Conservation (phyloP, 108 stramenopile species). For the Fragilaria radians region DNA sequence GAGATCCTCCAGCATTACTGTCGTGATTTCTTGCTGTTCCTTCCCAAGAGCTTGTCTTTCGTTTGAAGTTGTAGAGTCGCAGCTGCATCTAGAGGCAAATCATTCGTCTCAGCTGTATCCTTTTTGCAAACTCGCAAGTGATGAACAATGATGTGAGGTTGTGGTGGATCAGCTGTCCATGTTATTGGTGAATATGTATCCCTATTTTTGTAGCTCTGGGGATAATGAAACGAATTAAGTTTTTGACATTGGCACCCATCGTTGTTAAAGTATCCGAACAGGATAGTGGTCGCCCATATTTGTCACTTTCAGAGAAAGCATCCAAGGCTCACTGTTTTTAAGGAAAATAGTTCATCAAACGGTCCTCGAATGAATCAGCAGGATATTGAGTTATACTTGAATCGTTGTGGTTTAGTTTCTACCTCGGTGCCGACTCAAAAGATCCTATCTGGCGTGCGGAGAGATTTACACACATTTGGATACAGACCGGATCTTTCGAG, state of each 20-base stretch:
- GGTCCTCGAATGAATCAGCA: constrained; percentile 50
- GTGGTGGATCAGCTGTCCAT: constrained; percentile 18
- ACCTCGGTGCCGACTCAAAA: constrained; percentile 46
- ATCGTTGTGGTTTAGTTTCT: constrained; percentile 54
- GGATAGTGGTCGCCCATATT: constrained; percentile 34
- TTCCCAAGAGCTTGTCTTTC: constrained; percentile 45
- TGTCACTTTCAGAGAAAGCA: constrained; percentile 38
- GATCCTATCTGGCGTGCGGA: too few relatives aligned
- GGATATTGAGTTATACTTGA: constrained; percentile 67
- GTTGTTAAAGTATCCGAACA: constrained; percentile 48
- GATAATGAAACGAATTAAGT: constrained; percentile 40
- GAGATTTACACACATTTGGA: constrained; percentile 68
- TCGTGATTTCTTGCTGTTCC: constrained; percentile 62
- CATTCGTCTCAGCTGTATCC: constrained; percentile 32
- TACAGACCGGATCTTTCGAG: constrained; percentile 81
- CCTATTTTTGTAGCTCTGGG: constrained; percentile 68
- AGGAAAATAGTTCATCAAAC: constrained; percentile 49
- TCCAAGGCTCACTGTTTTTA: constrained; percentile 43
- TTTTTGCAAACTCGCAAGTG: constrained; percentile 30
- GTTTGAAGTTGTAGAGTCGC: constrained; percentile 42
- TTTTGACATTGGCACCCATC: constrained; percentile 41
- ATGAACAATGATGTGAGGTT: constrained; percentile 40
- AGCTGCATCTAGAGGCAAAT: constrained; percentile 45
- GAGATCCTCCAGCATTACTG: constrained; percentile 30
- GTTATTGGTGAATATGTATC: constrained; percentile 19